Conservation (phyloP, 2,329 filamentous ascomycete species). For the Thielaviopsis populi region DNA sequence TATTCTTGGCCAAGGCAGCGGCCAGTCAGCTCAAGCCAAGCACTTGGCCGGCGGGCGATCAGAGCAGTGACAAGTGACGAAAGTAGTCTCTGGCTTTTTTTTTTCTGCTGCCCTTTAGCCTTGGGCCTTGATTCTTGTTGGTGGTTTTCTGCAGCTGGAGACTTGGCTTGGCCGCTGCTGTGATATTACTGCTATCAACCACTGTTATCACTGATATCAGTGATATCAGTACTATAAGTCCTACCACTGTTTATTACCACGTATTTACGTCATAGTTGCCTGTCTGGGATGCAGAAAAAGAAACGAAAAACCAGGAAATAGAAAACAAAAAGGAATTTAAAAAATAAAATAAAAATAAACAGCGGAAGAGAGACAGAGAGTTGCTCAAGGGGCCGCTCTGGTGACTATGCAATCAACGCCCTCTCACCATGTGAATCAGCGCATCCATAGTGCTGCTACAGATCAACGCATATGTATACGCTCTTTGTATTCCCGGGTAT, state of each 20-base stretch:
- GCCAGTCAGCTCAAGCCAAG: neutral
- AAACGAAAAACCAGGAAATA: neutral
- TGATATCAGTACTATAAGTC: neutral
- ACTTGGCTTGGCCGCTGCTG: neutral
- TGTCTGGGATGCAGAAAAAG: neutral
- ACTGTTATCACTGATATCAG: neutral
- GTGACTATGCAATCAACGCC: neutral
- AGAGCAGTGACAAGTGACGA: conserved; percentile 6
- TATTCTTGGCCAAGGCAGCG: neutral
- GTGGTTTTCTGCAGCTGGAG: neutral
- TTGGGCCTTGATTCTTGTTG: neutral
- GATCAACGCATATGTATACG: neutral
- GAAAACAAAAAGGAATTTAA: no score
- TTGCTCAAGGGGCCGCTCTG: neutral
- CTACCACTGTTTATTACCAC: neutral
- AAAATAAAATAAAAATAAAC: no score
- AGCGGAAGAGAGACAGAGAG: neutral
- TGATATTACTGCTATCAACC: neutral
- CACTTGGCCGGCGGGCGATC: neutral
- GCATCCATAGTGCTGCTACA: neutral
- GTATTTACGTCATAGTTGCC: conserved; percentile 3
- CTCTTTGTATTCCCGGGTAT: neutral
- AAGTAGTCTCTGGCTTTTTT: neutral
- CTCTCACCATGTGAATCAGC: neutral
- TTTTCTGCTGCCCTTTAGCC: neutral